A percentile compares a stretch with the other conserved stretches of the same genome.
phyloP scores from a whole-genome alignment of 2,329 filamentous ascomycete genomes.

The Daldinia eschscholtzii region DNA sequence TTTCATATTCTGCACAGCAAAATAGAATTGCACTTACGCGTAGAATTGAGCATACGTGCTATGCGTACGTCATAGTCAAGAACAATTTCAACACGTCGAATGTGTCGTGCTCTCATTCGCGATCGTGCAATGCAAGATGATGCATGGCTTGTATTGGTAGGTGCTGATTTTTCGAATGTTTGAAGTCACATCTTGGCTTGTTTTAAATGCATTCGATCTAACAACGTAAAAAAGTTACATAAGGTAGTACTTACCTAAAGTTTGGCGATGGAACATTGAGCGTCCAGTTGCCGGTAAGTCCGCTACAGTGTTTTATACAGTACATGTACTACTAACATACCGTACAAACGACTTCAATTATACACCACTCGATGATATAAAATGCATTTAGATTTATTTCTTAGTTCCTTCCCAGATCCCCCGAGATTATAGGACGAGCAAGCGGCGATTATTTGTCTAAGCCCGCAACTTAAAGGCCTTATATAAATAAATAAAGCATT shows the following conservation, averaged over 20 bases:
- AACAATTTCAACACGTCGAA: background rate
- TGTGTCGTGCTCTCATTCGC: conserved; percentile 4
- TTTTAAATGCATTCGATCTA: conserved; percentile 8
- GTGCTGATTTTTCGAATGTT: conserved; percentile 5
- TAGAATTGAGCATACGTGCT: background rate
- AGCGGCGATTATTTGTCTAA: no score
- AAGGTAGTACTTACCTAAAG: conserved; percentile 1
- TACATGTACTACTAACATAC: background rate
- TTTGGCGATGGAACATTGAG: conserved; percentile 5
- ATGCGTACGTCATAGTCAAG: background rate
- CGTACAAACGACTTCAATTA: background rate
- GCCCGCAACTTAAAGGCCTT: no score
- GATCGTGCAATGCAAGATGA: background rate
- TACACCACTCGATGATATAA: no score
- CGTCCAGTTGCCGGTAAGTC: background rate
- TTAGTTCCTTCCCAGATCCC: background rate
- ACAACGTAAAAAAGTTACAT: background rate
- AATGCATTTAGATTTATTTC: no score
- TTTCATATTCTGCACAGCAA: background rate
- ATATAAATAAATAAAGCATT: no score
- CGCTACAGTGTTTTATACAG: background rate
- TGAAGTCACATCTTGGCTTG: conserved; percentile 12
- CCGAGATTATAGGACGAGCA: no score
- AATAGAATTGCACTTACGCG: background rate
- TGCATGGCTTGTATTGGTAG: background rate